phyloP scores from a whole-genome alignment of 176 grass and related monocot genomes.

The Triticum urartu region DNA sequence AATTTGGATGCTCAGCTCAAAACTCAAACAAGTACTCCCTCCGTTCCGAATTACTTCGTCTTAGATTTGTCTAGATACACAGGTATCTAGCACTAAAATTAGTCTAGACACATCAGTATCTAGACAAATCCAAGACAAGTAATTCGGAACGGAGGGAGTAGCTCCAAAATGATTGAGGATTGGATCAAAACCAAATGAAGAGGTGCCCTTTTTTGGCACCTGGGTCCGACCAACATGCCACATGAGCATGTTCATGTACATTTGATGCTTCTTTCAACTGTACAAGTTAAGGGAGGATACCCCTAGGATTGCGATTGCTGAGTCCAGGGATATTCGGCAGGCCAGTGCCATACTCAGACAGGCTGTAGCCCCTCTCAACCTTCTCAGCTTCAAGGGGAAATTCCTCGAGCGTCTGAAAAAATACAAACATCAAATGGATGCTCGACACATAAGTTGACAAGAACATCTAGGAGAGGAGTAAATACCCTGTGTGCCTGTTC shows the following conservation, averaged over 20 bases:
- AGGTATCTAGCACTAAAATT: too few relatives aligned
- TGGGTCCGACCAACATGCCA: slow-evolving; percentile 8
- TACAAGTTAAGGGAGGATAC: slow-evolving; percentile 35
- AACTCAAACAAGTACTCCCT: background rate
- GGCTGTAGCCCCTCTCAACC: slow-evolving; percentile 58
- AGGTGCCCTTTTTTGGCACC: slow-evolving; percentile 6
- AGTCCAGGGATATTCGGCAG: slow-evolving; percentile 49
- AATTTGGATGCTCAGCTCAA: slow-evolving; percentile 34
- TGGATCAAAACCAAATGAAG: background rate
- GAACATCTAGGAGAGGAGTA: slow-evolving; percentile 13
- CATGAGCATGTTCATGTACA: slow-evolving; percentile 11
- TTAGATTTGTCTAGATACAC: too few relatives aligned
- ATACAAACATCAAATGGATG: slow-evolving; percentile 22
- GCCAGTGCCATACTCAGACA: slow-evolving; percentile 43
- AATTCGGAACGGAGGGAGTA: background rate
- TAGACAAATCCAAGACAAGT: too few relatives aligned
- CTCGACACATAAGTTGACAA: slow-evolving; percentile 15
- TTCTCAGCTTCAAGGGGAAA: slow-evolving; percentile 77
- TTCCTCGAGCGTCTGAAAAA: slow-evolving; percentile 81
- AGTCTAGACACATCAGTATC: too few relatives aligned
- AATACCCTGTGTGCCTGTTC: slow-evolving; percentile 82
- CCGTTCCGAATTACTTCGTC: too few relatives aligned
- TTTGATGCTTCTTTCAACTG: slow-evolving; percentile 29
- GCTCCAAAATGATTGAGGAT: background rate
- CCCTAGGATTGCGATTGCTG: slow-evolving; percentile 5